These are phyloP conservation scores for Ogataea chonburiensis DNA, from an alignment of 805 yeast species.

Conservation along the genomic window DNA sequence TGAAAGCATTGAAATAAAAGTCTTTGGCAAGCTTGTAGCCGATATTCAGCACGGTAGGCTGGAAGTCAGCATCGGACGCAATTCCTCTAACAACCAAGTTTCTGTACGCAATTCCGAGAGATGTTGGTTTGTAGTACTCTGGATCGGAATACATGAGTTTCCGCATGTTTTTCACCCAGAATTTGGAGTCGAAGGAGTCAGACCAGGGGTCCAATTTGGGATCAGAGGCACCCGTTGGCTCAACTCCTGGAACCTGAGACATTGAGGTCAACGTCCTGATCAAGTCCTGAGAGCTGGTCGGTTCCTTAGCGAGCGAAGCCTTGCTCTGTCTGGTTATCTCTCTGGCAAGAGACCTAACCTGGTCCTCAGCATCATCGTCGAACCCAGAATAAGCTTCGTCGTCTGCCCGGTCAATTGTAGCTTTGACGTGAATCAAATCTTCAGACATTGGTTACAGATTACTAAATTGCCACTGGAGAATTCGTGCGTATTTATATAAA, in stretches of 20 bases:
- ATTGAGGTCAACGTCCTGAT: slow-evolving; percentile 44
- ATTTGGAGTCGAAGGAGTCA: slow-evolving; percentile 57
- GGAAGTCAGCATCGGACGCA: slow-evolving; percentile 68
- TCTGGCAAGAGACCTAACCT: slow-evolving; percentile 39
- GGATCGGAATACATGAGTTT: slow-evolving; percentile 52
- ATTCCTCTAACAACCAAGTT: slow-evolving; percentile 61
- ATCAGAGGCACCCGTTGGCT: slow-evolving; percentile 36
- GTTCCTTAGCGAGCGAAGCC: slow-evolving; percentile 3
- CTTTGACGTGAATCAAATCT: slow-evolving; percentile 24
- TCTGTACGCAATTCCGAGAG: slow-evolving; percentile 58
- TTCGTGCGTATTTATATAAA: too few species aligned
- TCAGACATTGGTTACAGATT: slow-evolving; percentile 9
- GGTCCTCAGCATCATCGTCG: slow-evolving; percentile 9
- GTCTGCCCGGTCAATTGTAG: slow-evolving; percentile 13
- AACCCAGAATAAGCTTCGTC: slow-evolving; percentile 12
- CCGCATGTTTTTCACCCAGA: slow-evolving; percentile 67
- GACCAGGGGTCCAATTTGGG: slow-evolving; percentile 58
- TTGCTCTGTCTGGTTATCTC: slow-evolving; percentile 28
- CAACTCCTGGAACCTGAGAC: slow-evolving; percentile 51
- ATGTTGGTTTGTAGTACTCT: slow-evolving; percentile 61
- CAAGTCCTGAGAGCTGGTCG: slow-evolving; percentile 13
- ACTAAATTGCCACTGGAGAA: too few species aligned
- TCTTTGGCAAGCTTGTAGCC: slow-evolving; percentile 36
- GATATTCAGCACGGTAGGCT: slow-evolving; percentile 52
- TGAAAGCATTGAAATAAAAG: slow-evolving; percentile 25